Evolutionary conservation across 1,139 yeast genomes (phyloP).

Genomic region (Meyerozyma carpophila): DNA sequence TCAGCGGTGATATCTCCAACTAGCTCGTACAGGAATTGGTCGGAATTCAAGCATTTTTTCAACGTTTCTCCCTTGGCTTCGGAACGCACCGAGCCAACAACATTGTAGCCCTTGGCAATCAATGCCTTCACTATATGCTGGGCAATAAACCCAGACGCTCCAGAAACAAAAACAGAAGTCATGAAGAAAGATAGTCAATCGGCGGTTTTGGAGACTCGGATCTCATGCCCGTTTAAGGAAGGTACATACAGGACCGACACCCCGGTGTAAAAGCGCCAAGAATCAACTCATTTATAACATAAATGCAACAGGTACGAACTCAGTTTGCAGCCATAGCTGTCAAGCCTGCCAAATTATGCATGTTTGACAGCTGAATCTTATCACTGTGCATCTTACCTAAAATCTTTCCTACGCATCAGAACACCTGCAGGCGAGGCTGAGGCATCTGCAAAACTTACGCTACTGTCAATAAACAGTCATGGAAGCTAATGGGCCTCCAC

Average conservation of each 20-base stretch:
- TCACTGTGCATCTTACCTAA: no score
- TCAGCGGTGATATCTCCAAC: conserved; percentile 21
- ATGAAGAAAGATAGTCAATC: not conserved
- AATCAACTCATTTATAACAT: not conserved
- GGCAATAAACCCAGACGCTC: conserved; percentile 40
- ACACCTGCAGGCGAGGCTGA: no score
- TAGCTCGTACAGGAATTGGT: conserved; percentile 22
- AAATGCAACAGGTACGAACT: not conserved
- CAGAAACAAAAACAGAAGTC: conserved; percentile 28
- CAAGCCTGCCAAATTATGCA: no score
- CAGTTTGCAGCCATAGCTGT: no score
- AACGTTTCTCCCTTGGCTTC: conserved; percentile 26
- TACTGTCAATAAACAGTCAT: no score
- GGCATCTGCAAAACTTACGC: no score
- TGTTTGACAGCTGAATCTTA: no score
- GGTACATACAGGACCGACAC: not conserved
- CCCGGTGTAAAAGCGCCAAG: not conserved
- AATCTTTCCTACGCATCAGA: no score
- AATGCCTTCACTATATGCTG: conserved; percentile 22
- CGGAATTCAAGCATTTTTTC: conserved; percentile 11
- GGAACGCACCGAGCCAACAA: conserved; percentile 34
- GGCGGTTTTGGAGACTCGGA: not conserved
- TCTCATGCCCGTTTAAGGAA: not conserved
- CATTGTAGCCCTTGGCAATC: conserved; percentile 22
- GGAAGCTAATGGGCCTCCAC: no score